Conservation (phyloP, 495 filamentous ascomycete genomes). For the Daldinia loculata region DNA sequence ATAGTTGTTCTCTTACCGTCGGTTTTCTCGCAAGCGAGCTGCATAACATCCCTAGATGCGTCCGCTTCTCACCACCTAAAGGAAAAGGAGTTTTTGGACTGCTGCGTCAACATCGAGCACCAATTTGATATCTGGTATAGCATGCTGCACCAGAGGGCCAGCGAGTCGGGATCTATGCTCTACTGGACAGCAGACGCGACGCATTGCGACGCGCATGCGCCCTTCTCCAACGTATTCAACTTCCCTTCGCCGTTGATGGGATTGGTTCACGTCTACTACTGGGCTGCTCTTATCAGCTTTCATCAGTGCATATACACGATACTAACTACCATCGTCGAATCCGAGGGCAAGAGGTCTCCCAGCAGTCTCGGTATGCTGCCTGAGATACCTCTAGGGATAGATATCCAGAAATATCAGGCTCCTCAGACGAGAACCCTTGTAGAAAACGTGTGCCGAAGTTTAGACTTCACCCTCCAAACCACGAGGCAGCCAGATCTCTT, state of each 20-base stretch:
- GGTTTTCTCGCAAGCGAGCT: conserved; percentile 49
- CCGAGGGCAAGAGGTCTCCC: conserved; percentile 13
- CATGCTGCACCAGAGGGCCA: conserved; percentile 35
- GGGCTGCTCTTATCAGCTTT: conserved; percentile 51
- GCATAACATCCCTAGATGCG: conserved; percentile 42
- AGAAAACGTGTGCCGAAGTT: conserved; percentile 49
- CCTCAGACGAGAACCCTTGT: conserved; percentile 45
- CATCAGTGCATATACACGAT: conserved; percentile 51
- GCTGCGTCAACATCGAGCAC: conserved; percentile 52
- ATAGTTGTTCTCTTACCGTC: conserved; percentile 51
- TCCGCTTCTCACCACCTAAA: conserved; percentile 46
- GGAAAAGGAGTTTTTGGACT: conserved; percentile 53
- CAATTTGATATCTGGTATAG: conserved; percentile 53
- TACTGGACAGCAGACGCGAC: conserved; percentile 37
- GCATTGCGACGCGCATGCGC: conserved; percentile 33
- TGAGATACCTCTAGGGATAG: conserved; percentile 39
- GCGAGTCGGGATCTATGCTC: conserved; percentile 33
- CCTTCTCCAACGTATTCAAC: conserved; percentile 49
- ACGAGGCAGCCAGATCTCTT: conserved; percentile 54
- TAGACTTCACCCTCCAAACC: conserved; percentile 49
- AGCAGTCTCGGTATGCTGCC: conserved; percentile 21
- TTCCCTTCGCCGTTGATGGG: conserved; percentile 49
- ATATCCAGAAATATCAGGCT: conserved; percentile 42
- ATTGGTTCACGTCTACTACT: conserved; percentile 52
- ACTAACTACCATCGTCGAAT: conserved; percentile 49